These are phyloP conservation scores for Angophora floribunda DNA, from an alignment of 345 rosid species.

Conservation along the genomic window DNA sequence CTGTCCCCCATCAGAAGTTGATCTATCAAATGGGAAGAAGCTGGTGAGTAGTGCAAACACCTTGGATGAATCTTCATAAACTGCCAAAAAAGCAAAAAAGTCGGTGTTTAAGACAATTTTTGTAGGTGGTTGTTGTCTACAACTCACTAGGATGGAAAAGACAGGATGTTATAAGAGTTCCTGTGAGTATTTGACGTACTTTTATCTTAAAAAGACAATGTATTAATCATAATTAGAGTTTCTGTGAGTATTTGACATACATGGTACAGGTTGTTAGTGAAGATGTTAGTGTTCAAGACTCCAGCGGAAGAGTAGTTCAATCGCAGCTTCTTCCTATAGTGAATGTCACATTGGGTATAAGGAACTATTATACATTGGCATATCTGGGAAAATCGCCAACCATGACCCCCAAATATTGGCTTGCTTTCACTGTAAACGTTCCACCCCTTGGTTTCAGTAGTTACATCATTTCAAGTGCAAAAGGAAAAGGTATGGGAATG, in stretches of 20 bases:
- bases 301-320: slow-evolving; percentile 69
- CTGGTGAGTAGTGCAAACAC: slow-evolving; percentile 30
- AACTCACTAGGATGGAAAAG: slow-evolving; percentile 98
- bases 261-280: slow-evolving; percentile 19
- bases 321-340: slow-evolving; percentile 69
- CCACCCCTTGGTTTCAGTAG: slow-evolving; percentile 93
- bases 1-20: slow-evolving; percentile 77
- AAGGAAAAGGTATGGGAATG: slow-evolving; percentile 39
- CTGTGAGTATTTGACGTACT: slow-evolving; percentile 37
- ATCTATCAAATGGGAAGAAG: slow-evolving; percentile 44
- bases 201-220: neutral
- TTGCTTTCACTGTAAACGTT: slow-evolving; percentile 62
- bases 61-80: neutral
- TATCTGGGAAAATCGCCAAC: slow-evolving; percentile 56
- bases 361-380: slow-evolving; percentile 64
- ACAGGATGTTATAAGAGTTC: slow-evolving; percentile 69
- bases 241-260: neutral
- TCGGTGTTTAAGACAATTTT: neutral
- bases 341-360: slow-evolving; percentile 36
- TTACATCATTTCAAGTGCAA: slow-evolving; percentile 52
- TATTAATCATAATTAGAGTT: neutral
- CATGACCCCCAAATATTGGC: slow-evolving; percentile 66
- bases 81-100: neutral
- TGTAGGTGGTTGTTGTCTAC: slow-evolving; percentile 68
- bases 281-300: slow-evolving; percentile 55